phyloP scores from a whole-genome alignment of 352 stramenopile genomes.

The Phytopythium mirpurense region DNA sequence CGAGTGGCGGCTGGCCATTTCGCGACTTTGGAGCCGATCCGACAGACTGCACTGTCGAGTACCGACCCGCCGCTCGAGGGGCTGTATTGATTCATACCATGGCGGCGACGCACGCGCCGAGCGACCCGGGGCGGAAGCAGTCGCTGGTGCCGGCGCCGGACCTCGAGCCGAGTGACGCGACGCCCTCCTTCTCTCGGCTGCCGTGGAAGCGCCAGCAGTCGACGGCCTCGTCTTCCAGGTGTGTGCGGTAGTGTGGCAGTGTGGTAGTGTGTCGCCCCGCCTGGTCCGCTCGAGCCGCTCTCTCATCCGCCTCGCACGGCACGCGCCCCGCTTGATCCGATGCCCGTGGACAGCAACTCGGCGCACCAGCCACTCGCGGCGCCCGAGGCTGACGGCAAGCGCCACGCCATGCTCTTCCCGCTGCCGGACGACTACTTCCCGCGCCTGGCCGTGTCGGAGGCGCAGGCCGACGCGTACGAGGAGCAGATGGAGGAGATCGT shows the following conservation, averaged over 20 bases:
- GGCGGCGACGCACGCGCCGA: background rate
- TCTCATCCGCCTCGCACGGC: too few relatives aligned
- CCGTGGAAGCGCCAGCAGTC: constrained; percentile 4
- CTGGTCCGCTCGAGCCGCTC: background rate
- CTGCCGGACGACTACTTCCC: constrained; percentile 39
- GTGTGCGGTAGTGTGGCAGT: too few relatives aligned
- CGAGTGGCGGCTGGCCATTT: too few relatives aligned
- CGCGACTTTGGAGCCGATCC: too few relatives aligned
- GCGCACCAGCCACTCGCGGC: background rate
- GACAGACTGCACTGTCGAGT: too few relatives aligned
- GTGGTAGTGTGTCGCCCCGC: too few relatives aligned
- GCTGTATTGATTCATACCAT: too few relatives aligned
- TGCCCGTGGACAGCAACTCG: background rate
- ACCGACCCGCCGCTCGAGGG: too few relatives aligned
- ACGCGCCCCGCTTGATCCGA: too few relatives aligned
- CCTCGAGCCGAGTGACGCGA: background rate
- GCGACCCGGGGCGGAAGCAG: background rate
- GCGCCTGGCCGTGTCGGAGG: constrained; percentile 20
- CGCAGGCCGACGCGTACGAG: constrained; percentile 25
- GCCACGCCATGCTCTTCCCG: constrained; percentile 23
- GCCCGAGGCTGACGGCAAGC: background rate
- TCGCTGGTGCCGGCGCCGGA: background rate
- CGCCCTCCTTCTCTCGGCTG: background rate
- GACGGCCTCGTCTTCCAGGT: constrained; percentile 1
- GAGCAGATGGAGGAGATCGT: constrained; percentile 33